Percentiles rank a stretch among this genome's conserved stretches.
phyloP scores from a whole-genome alignment of 2,329 filamentous ascomycete species.

The Amauroascus niger region DNA sequence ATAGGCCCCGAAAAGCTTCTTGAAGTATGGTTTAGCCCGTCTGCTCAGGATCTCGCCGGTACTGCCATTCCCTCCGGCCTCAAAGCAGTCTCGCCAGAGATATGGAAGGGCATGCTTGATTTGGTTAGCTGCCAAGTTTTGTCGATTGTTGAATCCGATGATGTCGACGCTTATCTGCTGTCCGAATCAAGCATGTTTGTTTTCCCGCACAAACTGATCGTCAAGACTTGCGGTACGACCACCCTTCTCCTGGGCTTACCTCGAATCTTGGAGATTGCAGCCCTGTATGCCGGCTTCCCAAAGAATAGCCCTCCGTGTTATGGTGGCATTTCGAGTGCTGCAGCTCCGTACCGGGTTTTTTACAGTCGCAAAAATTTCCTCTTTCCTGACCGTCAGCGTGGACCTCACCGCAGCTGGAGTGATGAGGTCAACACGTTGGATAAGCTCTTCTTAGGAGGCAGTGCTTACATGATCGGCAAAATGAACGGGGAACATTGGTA shows the following conservation, averaged over 20 bases:
- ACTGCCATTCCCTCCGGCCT: constrained; percentile 64
- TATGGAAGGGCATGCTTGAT: constrained; percentile 95
- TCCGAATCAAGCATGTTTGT: constrained; percentile 99
- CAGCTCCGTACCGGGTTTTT: constrained; percentile 89
- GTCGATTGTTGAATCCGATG: constrained; percentile 83
- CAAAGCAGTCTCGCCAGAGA: constrained; percentile 72
- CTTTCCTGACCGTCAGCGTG: constrained; percentile 86
- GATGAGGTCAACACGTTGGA: constrained; percentile 91
- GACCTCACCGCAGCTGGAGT: constrained; percentile 94
- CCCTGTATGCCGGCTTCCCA: constrained; percentile 78
- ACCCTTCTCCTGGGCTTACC: constrained; percentile 83
- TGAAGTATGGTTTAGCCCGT: constrained; percentile 94
- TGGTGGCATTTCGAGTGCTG: constrained; percentile 61
- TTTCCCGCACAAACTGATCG: constrained; percentile 97
- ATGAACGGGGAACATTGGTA: constrained; percentile 99
- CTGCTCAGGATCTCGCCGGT: constrained; percentile 60
- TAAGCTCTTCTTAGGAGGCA: constrained; percentile 80
- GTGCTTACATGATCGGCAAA: constrained; percentile 98
- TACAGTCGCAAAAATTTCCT: constrained; percentile 99
- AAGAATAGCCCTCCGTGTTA: constrained; percentile 59
- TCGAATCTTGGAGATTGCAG: constrained; percentile 85
- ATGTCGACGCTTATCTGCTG: constrained; percentile 90
- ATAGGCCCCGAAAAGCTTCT: constrained; percentile 88
- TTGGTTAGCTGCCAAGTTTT: constrained; percentile 97
- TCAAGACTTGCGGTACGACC: constrained; percentile 97